Base-by-base conservation (phyloP, 371 early-diverging fungal species). In the Mucor circinelloides region DNA sequence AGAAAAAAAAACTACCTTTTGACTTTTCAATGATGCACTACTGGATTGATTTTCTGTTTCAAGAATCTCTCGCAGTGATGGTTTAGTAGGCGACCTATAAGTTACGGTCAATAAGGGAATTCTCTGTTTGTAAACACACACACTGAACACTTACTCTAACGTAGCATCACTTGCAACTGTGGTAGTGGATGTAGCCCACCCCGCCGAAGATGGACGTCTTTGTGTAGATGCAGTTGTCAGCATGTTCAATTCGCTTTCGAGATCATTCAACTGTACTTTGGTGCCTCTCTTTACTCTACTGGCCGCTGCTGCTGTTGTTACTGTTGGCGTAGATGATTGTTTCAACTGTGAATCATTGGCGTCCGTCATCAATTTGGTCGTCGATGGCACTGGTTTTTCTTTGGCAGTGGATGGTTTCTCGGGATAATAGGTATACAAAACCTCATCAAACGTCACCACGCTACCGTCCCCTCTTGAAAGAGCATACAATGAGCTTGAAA, bases 41-140 rank as follows among this genome's bases (percentile, higher is more conserved):
- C 2, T 9, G 4, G 63, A 64, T 54, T 58, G 54, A 30, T 63
- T 63, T 59, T 74, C 71, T 44, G 71, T 58, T 27, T 79, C 79
- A 23, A 81, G 42, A 55, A 79, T 75, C 30, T 78, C 76, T 12
- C 82, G 73, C 10, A 81, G 44, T 13, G 78, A 76, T 9, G 67
- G 63, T 38, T 65, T 75, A 5, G 50, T 30, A n/a, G 13, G 40
- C 23, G 58, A 21, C 25, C 65, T 64, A 34, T 30, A 34, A 17
- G 13, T 0, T 50, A 50, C 6, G 0, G 6, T 50, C 9, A 32
- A 25, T 8, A 59, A 58, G n/a, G n/a, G n/a, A 21, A 58, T 19
- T 25, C 25, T 25, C 1, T 25, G 28, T 59, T 40, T 36, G 34
- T 9, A 32, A 19, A 25, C 36, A n/a, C 25, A 9, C 3, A 19